Evolutionary conservation across 306 rosid genomes (phyloP).

Genomic region (Fragaria vesca): DNA sequence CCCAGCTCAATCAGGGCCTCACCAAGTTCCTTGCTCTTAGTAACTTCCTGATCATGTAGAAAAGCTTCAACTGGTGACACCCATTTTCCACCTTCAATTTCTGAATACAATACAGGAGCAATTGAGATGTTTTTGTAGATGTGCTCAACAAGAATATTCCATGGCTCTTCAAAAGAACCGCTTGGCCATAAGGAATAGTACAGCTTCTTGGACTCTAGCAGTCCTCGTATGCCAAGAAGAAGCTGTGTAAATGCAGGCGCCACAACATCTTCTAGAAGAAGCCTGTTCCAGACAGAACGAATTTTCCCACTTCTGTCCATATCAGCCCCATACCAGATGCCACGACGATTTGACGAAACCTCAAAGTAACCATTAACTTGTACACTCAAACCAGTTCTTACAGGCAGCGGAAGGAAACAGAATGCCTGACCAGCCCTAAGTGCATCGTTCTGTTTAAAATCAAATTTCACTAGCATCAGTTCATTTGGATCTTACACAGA

Average conservation of each 20-base stretch:
- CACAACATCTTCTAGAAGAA: constrained; percentile 83
- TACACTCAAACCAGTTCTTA: constrained; percentile 82
- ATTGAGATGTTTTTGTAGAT: constrained; percentile 58
- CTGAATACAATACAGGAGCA: constrained; percentile 69
- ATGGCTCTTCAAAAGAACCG: constrained; percentile 96
- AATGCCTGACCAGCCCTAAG: constrained; percentile 84
- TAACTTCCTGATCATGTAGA: constrained; percentile 77
- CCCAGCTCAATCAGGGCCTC: constrained; percentile 71
- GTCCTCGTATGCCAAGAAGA: constrained; percentile 61
- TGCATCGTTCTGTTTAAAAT: constrained; percentile 58
- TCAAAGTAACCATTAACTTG: constrained; percentile 98
- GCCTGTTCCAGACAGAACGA: constrained; percentile 93
- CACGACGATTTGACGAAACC: constrained; percentile 96
- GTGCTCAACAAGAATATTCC: constrained; percentile 75
- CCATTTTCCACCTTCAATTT: constrained; percentile 87
- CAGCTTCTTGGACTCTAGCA: constrained; percentile 57
- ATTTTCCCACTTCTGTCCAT: constrained; percentile 97
- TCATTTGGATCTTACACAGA: constrained; percentile 20
- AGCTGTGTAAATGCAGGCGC: constrained; percentile 77
- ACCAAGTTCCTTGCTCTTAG: constrained; percentile 68
- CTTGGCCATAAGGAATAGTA: constrained; percentile 88
- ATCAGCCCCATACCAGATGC: constrained; percentile 98
- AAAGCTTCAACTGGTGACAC: constrained; percentile 79
- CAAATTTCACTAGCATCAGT: constrained; percentile 37
- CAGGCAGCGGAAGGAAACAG: constrained; percentile 96